Base-by-base conservation (phyloP, 1,284 basidiomycete genomes). In the Ceratobasidium papillatum region DNA sequence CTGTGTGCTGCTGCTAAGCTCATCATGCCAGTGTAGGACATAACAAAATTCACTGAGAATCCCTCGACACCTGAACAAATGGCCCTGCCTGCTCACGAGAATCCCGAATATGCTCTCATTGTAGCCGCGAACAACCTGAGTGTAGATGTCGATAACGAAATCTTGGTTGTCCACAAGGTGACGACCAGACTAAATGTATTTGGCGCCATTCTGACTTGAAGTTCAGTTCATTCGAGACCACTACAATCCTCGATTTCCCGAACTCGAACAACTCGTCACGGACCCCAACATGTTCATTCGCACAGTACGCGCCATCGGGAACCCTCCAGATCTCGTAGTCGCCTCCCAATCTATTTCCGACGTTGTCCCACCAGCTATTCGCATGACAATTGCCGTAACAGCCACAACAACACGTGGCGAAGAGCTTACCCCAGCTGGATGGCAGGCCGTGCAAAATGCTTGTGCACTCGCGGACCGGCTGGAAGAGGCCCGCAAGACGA, bases 121-220 rank as follows among this genome's bases (percentile, higher is more conserved):
- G 98, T 99, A 1, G 91, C 94, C 78, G 95, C 97, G 14, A 99
- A 99, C 85, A 99, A 99, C 83, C 86, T 99, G 75, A 96, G 96
- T 0, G 98, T 99, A 22, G 98, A 99, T 79, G 91, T 99, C 0
- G 98, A 99, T 83, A 99, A 99, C 80, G 98, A 99, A 82, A 94
- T 98, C 75, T 86, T 99, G 75, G 87, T 99, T 32, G 96, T 99
- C 0, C 95, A 99, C 86, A 99, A 99, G 87, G 94, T 89, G 79
- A 77, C 80, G 38, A 43, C 17, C 3, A 17, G 14, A 8, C 38
- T n/a, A 2, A 47, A 75, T 76, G 74, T 61, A 68, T 66, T 14
- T 27, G 38, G 14, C 59, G 22, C 56, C 47, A 30, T 75, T 65
- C 61, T 30, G 79, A 3, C 45, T 4, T 63, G 11, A 27, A 19